Conservation (phyloP, 805 yeast species). For the Diddensiella santjacobensis region DNA sequence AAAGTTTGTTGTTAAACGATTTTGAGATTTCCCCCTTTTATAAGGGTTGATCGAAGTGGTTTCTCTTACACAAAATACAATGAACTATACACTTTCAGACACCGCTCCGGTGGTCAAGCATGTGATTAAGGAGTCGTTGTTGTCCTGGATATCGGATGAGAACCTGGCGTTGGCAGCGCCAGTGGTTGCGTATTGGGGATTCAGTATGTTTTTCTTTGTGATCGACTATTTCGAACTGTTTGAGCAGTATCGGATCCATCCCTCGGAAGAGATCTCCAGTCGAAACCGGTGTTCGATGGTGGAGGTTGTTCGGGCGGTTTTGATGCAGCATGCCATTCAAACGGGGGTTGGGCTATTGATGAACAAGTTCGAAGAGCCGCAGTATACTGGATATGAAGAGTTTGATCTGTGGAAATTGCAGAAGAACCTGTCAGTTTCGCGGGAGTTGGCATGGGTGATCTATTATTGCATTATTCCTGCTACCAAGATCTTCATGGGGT, state of each 20-base stretch:
- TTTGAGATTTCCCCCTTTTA: no score
- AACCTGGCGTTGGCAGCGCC: constrained; percentile 70
- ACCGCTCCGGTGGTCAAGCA: constrained; percentile 10
- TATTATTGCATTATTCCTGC: constrained; percentile 65
- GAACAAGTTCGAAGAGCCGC: constrained; percentile 49
- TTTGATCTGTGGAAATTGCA: constrained; percentile 46
- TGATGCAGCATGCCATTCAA: constrained; percentile 82
- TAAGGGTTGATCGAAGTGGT: no score
- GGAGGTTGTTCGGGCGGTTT: constrained; percentile 77
- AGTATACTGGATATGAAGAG: constrained; percentile 48
- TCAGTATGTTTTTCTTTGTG: constrained; percentile 67
- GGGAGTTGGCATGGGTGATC: constrained; percentile 41
- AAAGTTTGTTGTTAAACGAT: no score
- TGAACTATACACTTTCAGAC: neutral
- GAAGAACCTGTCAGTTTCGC: constrained; percentile 32
- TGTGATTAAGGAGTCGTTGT: constrained; percentile 31
- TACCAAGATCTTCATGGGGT: constrained; percentile 56
- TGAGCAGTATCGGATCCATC: constrained; percentile 84
- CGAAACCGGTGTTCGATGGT: constrained; percentile 69
- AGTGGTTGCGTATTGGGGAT: constrained; percentile 77
- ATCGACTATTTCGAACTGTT: constrained; percentile 73
- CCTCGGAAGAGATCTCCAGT: constrained; percentile 74
- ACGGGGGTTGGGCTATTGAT: constrained; percentile 61
- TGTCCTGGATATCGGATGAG: constrained; percentile 64
- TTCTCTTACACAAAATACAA: no score